Evolutionary conservation across 345 rosid species (phyloP).

Genomic region (Citrus reticulata): DNA sequence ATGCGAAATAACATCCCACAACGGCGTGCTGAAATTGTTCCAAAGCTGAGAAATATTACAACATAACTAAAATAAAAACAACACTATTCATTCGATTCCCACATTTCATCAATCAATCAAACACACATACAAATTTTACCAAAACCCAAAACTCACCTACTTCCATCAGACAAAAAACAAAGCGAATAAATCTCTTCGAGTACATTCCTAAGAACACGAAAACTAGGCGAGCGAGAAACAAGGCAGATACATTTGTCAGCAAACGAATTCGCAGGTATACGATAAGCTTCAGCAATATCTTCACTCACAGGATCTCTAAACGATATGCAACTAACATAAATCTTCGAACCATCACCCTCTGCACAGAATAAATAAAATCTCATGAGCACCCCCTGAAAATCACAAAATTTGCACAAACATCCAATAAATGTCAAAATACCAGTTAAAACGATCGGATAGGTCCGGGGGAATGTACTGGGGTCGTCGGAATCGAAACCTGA

Average conservation of each 20-base stretch:
- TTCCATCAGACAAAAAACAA: constrained; percentile 84
- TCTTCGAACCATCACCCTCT: constrained; percentile 99
- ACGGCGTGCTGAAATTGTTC: constrained; percentile 77
- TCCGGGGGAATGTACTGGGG: constrained; percentile 65
- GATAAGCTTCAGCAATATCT: constrained; percentile 94
- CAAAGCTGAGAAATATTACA: constrained; percentile 31
- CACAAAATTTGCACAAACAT: not conserved
- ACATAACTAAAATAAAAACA: constrained; percentile 8
- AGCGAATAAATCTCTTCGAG: constrained; percentile 85
- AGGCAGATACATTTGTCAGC: constrained; percentile 95
- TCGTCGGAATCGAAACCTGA: constrained; percentile 70
- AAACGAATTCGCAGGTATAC: constrained; percentile 67
- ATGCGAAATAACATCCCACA: constrained; percentile 81
- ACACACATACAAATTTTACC: not conserved
- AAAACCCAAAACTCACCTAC: constrained; percentile 52
- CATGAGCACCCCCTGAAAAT: not conserved
- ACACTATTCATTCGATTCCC: not conserved
- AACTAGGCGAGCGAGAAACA: constrained; percentile 88
- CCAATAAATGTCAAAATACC: constrained; percentile 37
- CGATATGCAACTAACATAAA: constrained; percentile 90
- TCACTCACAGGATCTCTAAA: constrained; percentile 95
- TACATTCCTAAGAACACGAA: constrained; percentile 64
- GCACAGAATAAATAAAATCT: constrained; percentile 13
- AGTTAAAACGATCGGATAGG: constrained; percentile 94
- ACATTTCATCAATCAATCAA: not conserved